A percentile compares a stretch with the other conserved stretches of the same genome.
Conservation (phyloP, 108 stramenopile genomes). For the Bacterosira constricta region DNA sequence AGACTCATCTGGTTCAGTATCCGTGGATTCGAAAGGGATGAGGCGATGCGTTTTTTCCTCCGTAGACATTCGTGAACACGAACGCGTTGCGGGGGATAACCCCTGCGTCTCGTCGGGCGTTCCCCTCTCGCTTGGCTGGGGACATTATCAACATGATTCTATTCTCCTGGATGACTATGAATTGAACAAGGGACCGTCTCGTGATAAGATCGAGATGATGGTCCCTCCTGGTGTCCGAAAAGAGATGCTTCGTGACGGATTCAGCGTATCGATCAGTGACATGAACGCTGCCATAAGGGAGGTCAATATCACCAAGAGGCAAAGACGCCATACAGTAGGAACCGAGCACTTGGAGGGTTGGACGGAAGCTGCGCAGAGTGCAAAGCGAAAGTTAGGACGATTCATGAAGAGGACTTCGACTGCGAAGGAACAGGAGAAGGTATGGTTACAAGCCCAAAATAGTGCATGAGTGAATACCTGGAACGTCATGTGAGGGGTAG, state of each 20-base stretch:
- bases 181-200: slow-evolving; percentile 38
- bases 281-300: slow-evolving; percentile 36
- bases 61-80: slow-evolving; percentile 54
- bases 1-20: background rate
- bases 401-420: slow-evolving; percentile 23
- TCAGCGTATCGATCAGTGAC: slow-evolving; percentile 28
- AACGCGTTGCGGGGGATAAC: slow-evolving; percentile 54
- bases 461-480: slow-evolving; percentile 7
- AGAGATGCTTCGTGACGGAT: slow-evolving; percentile 41
- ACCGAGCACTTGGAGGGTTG: slow-evolving; percentile 41
- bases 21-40: background rate
- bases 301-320: slow-evolving; percentile 36
- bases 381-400: slow-evolving; percentile 43
- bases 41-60: slow-evolving; percentile 17
- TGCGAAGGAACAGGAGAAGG: slow-evolving; percentile 35
- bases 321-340: slow-evolving; percentile 33
- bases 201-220: slow-evolving; percentile 53
- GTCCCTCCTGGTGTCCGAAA: slow-evolving; percentile 39
- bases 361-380: slow-evolving; percentile 32
- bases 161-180: slow-evolving; percentile 43
- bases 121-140: slow-evolving; percentile 56
- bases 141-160: slow-evolving; percentile 27
- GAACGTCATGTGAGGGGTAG: background rate
- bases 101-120: slow-evolving; percentile 51
- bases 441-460: slow-evolving; percentile 46